Conservation (phyloP, 2,329 filamentous ascomycete genomes). For the Zalaria sp. region DNA sequence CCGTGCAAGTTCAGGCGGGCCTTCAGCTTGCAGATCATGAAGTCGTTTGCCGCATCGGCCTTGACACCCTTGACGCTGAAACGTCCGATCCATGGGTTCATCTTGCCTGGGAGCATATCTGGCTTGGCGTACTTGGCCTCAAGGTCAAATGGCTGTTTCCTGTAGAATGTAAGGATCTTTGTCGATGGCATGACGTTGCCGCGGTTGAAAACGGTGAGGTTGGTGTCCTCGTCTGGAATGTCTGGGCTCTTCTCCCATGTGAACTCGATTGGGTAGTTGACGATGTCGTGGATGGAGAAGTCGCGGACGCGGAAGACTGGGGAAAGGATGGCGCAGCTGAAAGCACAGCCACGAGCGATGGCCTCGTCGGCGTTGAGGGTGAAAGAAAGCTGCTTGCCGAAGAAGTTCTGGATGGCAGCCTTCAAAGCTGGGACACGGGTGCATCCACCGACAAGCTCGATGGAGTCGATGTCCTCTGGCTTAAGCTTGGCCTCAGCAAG, state of each 20-base stretch:
- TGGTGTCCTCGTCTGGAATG: slow-evolving; percentile 96
- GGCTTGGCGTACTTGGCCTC: slow-evolving; percentile 89
- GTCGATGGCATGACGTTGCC: slow-evolving; percentile 95
- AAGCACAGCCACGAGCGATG: slow-evolving; percentile 86
- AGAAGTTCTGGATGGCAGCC: slow-evolving; percentile 77
- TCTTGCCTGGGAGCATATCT: slow-evolving; percentile 73
- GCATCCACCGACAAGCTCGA: slow-evolving; percentile 90
- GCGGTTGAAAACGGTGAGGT: slow-evolving; percentile 91
- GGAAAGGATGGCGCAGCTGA: slow-evolving; percentile 93
- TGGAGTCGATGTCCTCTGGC: slow-evolving; percentile 78
- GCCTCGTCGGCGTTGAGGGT: slow-evolving; percentile 98
- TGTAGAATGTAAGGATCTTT: slow-evolving; percentile 98
- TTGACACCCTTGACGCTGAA: slow-evolving; percentile 98
- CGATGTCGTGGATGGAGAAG: slow-evolving; percentile 93
- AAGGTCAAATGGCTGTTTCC: slow-evolving; percentile 91
- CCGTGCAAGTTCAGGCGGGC: slow-evolving; percentile 93
- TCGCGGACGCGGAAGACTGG: slow-evolving; percentile 97
- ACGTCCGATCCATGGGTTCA: slow-evolving; percentile 87
- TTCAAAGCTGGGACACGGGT: slow-evolving; percentile 90
- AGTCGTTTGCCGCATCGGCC: slow-evolving; percentile 83
- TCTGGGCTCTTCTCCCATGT: slow-evolving; percentile 97
- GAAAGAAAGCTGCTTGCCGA: slow-evolving; percentile 84
- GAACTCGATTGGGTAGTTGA: slow-evolving; percentile 97
- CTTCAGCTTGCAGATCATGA: slow-evolving; percentile 99
- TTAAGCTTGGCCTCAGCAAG: slow-evolving; percentile 87